phyloP scores from a whole-genome alignment of 129 eudicot species.

The Helianthus annuus region HanXRQr2.0-SUNRISE NC_035443.2:49498169-49498668 shows the following conservation, averaged over 20 bases:
- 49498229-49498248: conserved; percentile 91
- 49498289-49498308: conserved; percentile 52
- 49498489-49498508: conserved; percentile 29
- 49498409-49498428: conserved; percentile 57
- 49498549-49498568: conserved; percentile 37
- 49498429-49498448: conserved; percentile 13
- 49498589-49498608: neutral
- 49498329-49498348: conserved; percentile 75
- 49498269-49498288: conserved; percentile 67
- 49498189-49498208: conserved; percentile 98
- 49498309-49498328: conserved; percentile 85
- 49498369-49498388: conserved; percentile 68
- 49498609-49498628: neutral
- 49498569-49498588: conserved; percentile 7
- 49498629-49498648: conserved; percentile 22
- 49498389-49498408: conserved; percentile 74
- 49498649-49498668: neutral
- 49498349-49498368: conserved; percentile 79
- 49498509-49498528: conserved; percentile 16
- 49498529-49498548: conserved; percentile 31
- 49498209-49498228: conserved; percentile 65
- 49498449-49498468: neutral
- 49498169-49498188: conserved; percentile 46
- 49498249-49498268: conserved; percentile 82
- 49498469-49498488: conserved; percentile 12